A percentile compares a stretch with the other conserved stretches of the same genome.
phyloP scores from a whole-genome alignment of 768 basidiomycete species.

The Hypsizygus marmoreus region DNA sequence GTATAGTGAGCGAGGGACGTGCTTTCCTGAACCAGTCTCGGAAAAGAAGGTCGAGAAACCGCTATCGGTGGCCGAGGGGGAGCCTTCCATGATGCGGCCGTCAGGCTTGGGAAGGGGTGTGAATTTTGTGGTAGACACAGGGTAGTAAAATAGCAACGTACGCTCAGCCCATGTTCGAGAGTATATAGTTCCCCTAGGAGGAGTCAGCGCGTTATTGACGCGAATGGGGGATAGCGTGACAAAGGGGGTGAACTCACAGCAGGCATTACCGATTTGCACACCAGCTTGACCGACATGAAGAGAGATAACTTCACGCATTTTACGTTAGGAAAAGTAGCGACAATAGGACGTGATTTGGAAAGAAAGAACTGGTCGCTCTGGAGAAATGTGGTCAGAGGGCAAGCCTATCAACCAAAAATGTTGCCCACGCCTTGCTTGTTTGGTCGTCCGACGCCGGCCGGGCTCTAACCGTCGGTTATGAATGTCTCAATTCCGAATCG shows the following conservation, averaged over 20 bases:
- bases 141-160: constrained; percentile 43
- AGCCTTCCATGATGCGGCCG: constrained; percentile 83
- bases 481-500: too few species aligned
- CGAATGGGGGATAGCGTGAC: constrained; percentile 26
- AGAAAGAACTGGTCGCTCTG: constrained; percentile 20
- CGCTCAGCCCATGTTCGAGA: constrained; percentile 96
- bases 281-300: constrained; percentile 99
- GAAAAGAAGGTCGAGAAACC: constrained; percentile 99
- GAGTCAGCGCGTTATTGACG: constrained; percentile 42
- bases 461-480: constrained; percentile 19
- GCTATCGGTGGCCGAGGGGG: constrained; percentile 74
- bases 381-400: constrained; percentile 34
- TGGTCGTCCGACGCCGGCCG: constrained; percentile 21
- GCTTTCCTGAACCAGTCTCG: constrained; percentile 94
- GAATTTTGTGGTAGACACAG: constrained; percentile 20
- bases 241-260: constrained; percentile 67
- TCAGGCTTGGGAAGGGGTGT: constrained; percentile 65
- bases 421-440: constrained; percentile 26
- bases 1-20: constrained; percentile 97
- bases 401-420: constrained; percentile 28
- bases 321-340: constrained; percentile 25
- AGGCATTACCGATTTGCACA: constrained; percentile 97
- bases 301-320: constrained; percentile 96
- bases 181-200: constrained; percentile 95
- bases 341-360: constrained; percentile 11